These are phyloP conservation scores for Astrothelium subdiscretum DNA, from an alignment of 495 filamentous ascomycete species.

Conservation along the genomic window DNA sequence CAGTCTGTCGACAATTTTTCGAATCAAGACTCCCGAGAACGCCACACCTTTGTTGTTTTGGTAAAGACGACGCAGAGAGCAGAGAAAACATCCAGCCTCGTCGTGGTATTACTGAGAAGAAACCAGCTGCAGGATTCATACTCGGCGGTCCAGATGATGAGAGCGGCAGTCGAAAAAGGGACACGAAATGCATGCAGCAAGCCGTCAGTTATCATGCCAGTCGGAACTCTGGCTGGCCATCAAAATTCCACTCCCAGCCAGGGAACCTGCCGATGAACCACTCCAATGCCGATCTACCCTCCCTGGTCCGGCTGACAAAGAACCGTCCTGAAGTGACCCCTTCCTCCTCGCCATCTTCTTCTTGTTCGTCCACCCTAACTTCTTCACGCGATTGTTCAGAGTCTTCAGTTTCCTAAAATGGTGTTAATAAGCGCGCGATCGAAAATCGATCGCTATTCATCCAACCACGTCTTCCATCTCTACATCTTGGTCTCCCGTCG, in stretches of 20 bases:
- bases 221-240: too few species aligned
- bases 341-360: conserved; percentile 1
- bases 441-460: neutral
- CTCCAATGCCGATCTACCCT: too few species aligned
- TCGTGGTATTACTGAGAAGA: too few species aligned
- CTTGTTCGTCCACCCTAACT: neutral
- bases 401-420: neutral
- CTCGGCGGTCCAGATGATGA: too few species aligned
- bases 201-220: too few species aligned
- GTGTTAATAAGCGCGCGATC: neutral
- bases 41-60: neutral
- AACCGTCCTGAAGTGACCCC: neutral
- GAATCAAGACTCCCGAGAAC: neutral
- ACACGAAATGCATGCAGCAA: too few species aligned
- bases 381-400: neutral
- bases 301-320: too few species aligned
- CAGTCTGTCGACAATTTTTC: neutral
- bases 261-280: too few species aligned
- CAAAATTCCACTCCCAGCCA: too few species aligned
- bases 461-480: neutral
- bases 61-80: neutral
- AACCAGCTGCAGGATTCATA: too few species aligned
- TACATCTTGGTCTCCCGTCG: neutral
- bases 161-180: too few species aligned
- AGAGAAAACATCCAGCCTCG: neutral